Evolutionary conservation across 2,329 filamentous ascomycete genomes (phyloP), one percentile per base, ranked within the genome.

Genomic region (Botryotinia globosa): DNA sequence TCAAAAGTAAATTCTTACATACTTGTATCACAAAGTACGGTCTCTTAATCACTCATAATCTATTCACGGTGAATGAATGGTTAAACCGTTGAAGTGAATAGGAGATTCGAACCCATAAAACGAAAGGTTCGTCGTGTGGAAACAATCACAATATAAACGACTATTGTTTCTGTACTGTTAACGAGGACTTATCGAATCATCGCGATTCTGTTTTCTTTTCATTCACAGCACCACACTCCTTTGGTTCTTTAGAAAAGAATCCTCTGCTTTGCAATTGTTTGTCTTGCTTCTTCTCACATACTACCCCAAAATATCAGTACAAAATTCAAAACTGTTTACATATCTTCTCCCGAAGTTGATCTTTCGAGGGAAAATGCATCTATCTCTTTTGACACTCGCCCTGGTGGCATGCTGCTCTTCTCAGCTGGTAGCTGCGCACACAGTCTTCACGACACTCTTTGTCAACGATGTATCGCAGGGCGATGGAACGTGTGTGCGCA

Each of bases 401-500:
- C 73, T 79, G n/a, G 75, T 61, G 56, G 74, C 75, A 34, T 37
- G 76, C 42, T 56, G 29, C 25, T 45, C 20, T 66, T 32, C 65
- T 51, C 73, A 75, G 64, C 58, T 66, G 37, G 81, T 83, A 70
- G 82, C 82, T 65, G 88, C 87, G 59, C 90, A 92, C 78, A 91
- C 89, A 9, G 80, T 88, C 66, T 88, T 92, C 79, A 90, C 89
- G 1, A 91, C 87, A 6, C 83, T 92, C 66, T 90, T 86, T 76
- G 82, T 92, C 76, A 84, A 91, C 77, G 87, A 87, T 73, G 81
- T 85, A 65, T 85, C 87, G 77, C 89, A 93, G 81, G 92, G 92
- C 74, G 89, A 92, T 78, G 91, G 88, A 44, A 90, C 89, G 39
- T 93, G 91, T 77, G 86, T 94, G 68, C 89, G 92, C 59, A 91